Percentiles rank a stretch among this genome's conserved stretches.
Evolutionary conservation across 306 rosid species (phyloP).

Genomic region (Lathyrus aphaca): DNA sequence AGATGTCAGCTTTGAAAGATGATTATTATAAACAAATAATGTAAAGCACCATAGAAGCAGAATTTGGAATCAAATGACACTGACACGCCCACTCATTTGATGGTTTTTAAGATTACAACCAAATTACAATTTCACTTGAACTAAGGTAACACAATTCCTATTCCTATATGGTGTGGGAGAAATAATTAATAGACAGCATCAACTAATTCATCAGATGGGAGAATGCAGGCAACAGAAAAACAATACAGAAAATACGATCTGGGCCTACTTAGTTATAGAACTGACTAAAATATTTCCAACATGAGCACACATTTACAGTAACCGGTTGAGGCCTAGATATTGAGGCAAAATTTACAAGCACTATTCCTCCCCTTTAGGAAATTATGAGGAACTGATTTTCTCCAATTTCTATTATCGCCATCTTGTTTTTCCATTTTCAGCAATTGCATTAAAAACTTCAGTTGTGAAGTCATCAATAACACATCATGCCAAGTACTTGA

Average conservation of each 20-base stretch:
- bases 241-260: constrained; percentile 31
- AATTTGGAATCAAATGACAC: constrained; percentile 15
- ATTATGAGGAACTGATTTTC: constrained; percentile 39
- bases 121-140: constrained; percentile 40
- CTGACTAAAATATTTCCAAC: constrained; percentile 51
- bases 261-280: constrained; percentile 42
- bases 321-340: constrained; percentile 53
- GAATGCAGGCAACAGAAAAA: constrained; percentile 37
- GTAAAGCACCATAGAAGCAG: constrained; percentile 13
- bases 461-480: constrained; percentile 35
- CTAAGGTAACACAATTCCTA: constrained; percentile 42
- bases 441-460: constrained; percentile 36
- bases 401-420: constrained; percentile 34
- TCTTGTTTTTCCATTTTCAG: constrained; percentile 42
- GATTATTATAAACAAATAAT: neutral
- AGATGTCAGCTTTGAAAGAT: neutral
- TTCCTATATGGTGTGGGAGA: constrained; percentile 40
- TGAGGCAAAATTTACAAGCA: constrained; percentile 63
- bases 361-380: constrained; percentile 43
- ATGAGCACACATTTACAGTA: constrained; percentile 52
- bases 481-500: constrained; percentile 84
- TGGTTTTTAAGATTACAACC: constrained; percentile 39
- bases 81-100: constrained; percentile 44
- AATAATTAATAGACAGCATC: constrained; percentile 40
- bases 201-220: constrained; percentile 45